Base-by-base conservation (phyloP, 371 early-diverging fungal genomes). In the Mortierella sp. region DNA sequence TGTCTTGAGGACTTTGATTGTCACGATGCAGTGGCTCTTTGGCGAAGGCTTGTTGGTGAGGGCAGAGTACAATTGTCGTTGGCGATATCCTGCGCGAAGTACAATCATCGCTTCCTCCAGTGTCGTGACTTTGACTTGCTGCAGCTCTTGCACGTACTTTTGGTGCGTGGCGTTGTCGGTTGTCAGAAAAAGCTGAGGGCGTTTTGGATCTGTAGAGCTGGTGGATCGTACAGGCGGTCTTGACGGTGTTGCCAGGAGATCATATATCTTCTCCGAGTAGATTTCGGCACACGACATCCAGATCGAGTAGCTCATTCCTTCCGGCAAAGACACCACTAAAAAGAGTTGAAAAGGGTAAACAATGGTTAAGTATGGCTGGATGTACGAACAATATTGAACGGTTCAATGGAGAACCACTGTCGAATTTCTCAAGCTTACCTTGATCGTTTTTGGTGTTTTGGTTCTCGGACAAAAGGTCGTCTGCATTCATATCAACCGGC, bases 201-300 rank as follows among this genome's bases (percentile, higher is more conserved):
- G 89, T 50, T 88, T 82, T 26, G 80, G 48, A 11, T 86, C 78
- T 84, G 71, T 71, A 1, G 72, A 43, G 14, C 59, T 54, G 5
- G 72, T 46, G 3, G 26, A 40, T 5, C 76, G 72, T 24, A 48
- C 8, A 0, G 57, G 21, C 1, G 77, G 67, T 1, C 76, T 75
- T 26, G 69, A 77, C n/a, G 87, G 75, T 0, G 90, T 86, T 28
- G 87, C 90, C 48, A 97, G 86, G 48, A 98, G 89, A 79, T 98
- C 98, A 82, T 93, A 95, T 0, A 97, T 92, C 78, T 93, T 92
- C 81, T 97, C 97, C 44, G 94, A 95, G 81, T 96, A 96, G 16
- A 98, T 91, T 78, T 98, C 97, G 11, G 93, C 91, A 88, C 93
- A 96, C 8, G 95, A 95, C 43, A 95, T 90, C 91, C 94, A 94